phyloP scores from a whole-genome alignment of 106 monocot species.

The Dendrobium huoshanense region DNA sequence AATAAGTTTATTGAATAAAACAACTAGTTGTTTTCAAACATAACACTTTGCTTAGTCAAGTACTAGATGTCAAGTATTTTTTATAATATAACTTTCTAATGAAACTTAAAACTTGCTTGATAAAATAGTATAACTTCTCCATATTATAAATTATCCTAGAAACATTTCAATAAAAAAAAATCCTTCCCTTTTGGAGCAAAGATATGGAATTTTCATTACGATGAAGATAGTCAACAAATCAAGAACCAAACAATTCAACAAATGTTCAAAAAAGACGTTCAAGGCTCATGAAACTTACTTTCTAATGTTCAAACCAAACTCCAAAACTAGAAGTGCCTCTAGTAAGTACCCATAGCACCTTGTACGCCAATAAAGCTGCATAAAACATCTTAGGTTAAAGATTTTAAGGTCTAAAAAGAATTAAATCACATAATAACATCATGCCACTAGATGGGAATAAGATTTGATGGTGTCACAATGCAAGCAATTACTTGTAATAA shows the following conservation, averaged over 20 bases:
- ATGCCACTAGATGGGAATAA: not conserved
- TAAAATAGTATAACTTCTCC: not conserved
- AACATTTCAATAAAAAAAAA: not conserved
- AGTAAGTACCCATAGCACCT: slow-evolving; percentile 65
- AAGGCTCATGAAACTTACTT: slow-evolving; percentile 32
- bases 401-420: not conserved
- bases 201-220: not conserved
- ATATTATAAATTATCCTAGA: not conserved
- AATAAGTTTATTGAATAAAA: no score
- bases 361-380: slow-evolving; percentile 95
- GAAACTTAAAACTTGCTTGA: not conserved
- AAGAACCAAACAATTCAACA: not conserved
- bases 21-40: no score
- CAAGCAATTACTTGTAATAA: not conserved
- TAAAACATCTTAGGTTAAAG: not conserved
- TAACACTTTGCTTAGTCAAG: no score
- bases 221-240: not conserved
- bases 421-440: not conserved
- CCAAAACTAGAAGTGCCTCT: slow-evolving; percentile 78
- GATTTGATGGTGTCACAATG: not conserved
- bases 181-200: not conserved
- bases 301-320: slow-evolving; percentile 78
- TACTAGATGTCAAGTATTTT: not conserved
- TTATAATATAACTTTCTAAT: not conserved
- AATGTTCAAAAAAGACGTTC: slow-evolving; percentile 1